Evolutionary conservation across 768 basidiomycete species (phyloP).

Genomic region (Suillus americanus): DNA sequence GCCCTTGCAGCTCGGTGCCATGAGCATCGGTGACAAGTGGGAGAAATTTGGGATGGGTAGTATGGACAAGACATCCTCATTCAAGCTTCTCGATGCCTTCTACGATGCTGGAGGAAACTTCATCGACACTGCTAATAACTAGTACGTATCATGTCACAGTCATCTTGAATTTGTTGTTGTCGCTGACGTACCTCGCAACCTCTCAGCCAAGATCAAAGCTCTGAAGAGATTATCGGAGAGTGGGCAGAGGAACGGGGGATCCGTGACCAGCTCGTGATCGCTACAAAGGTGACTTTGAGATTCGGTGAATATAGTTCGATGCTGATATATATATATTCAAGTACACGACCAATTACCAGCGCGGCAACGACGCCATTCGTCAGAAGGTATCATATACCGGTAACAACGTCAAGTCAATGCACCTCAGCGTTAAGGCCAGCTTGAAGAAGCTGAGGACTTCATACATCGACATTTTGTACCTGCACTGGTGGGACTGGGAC

Average conservation of each 20-base stretch:
- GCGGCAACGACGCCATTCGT: background rate
- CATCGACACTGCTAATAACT: background rate
- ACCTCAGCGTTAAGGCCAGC: background rate
- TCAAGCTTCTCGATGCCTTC: background rate
- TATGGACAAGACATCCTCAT: background rate
- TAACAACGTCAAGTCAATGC: background rate
- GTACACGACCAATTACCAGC: background rate
- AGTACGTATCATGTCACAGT: background rate
- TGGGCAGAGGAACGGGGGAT: background rate
- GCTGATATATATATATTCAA: background rate
- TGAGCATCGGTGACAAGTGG: background rate
- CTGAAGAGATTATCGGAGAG: background rate
- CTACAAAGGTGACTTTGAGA: background rate
- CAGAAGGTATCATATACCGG: background rate
- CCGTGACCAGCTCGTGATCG: background rate
- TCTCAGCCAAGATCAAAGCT: background rate
- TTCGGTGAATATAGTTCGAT: background rate
- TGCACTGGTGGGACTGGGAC: background rate
- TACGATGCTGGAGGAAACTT: background rate
- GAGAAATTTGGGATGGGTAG: background rate
- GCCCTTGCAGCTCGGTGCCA: background rate
- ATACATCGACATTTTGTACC: background rate
- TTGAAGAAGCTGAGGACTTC: background rate
- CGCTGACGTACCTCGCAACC: background rate
- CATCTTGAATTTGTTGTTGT: background rate